Evolutionary conservation across 768 basidiomycete genomes (phyloP), one percentile per base, ranked within the genome.

Genomic region (Mycena galopus): DNA sequence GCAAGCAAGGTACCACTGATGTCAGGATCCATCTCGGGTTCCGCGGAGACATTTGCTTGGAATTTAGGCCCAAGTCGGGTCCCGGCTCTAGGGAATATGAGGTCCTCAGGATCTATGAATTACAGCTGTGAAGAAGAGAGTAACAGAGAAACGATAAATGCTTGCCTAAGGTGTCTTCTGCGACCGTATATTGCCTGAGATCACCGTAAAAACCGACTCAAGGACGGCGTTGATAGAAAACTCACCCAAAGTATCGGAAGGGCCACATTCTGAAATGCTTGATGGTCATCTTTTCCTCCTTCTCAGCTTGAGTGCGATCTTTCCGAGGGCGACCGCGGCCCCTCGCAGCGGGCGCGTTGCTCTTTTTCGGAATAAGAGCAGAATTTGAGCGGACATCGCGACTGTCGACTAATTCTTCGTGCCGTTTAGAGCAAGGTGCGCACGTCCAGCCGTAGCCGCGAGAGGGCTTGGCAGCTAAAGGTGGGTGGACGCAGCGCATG

Each of bases 371-470:
- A 35, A 84, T 83, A 8, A 82, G 75, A 23, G 78, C 70, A 35
- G 53, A 61, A 32, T 78, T 69, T 17, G 91, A 89, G 47, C 92
- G 91, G 58, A 90, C 87, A 32, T 92, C 91, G 74, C 92, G 91
- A 72, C 91, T 89, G 78, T 94, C 92, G 57, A 96, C 93, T 79
- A 94, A 91, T 77, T 96, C 93, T 76, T 96, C 96, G 78, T 97
- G 94, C 75, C 89, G 89, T 64, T 91, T 89, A 14, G 96, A 94
- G 81, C 97, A 99, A 1, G 96, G 95, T 0, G 95, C 94, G 77
- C 97, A 99, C 12, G 96, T 96, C 97, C 97, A 99, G 25, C 95
- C 96, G 83, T 98, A 99, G 55, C 97, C 97, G 73, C 96, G 91
- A 27, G 96, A 95, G 17, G 97, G 97, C 81, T 98, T 98, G 2